Evolutionary conservation across 164 flowering plant genomes (phyloP), one percentile per base, ranked within the genome.

Genomic region (Magnolia officinalis): DNA sequence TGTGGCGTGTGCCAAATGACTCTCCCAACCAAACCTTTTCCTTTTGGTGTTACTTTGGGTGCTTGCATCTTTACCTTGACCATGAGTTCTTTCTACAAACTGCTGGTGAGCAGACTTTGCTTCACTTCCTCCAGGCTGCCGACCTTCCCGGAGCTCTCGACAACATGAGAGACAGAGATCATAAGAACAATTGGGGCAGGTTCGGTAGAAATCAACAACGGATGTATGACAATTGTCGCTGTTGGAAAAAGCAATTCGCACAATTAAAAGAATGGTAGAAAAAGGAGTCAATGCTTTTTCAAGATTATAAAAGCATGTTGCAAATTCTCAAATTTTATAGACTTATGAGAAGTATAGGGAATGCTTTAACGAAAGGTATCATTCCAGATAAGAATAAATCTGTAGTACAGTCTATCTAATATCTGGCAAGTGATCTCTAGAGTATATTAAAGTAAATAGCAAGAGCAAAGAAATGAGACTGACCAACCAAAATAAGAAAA

Each of bases 121-220:
- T 77, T 83, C 84, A 74, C 19, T 75, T 75, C 84, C 83, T 63
- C 88, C 87, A 74, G 80, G 81, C 50, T 77, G 87, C 58, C 49
- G 67, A 50, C 90, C 89, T 65, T 85, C 73, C 70, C 96, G 85
- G 29, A 91, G 79, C 74, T 93, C 96, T 71, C 65, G 75, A 69
- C 96, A 91, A 75, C 97, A 93, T 10, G 86, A 73, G 73, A 93
- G 88, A 78, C 97, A 93, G 19, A 93, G 82, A 79, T 93, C 96
- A 85, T 90, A 93, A 51, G 89, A 84, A 78, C 98, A 93, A 76
- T 84, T 86, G 21, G 87, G 86, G 80, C 97, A 93, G 82, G 91
- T 89, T 84, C 97, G 78, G 73, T 87, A 87, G 80, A 90, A 88
- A 80, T 90, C 85, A 65, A 88, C 89, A 71, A 93, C 90, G 45